Evolutionary conservation across 2,329 filamentous ascomycete genomes (phyloP).

Genomic region (Penicillium sp.): DNA sequence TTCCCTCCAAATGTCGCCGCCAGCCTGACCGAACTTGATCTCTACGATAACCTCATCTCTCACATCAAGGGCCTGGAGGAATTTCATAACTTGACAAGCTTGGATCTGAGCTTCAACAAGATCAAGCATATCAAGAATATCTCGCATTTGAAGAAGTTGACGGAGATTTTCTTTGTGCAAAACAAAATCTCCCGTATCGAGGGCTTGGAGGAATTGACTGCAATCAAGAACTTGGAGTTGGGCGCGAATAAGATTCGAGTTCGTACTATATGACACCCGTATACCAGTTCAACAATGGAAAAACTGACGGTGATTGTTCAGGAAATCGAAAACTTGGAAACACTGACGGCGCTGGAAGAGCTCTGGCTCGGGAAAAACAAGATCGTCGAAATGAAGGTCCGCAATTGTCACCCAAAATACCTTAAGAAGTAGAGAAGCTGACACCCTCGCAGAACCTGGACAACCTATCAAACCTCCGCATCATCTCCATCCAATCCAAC

Average conservation of each 20-base stretch:
- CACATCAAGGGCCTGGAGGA: slow-evolving; percentile 81
- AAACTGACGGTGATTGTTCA: slow-evolving; percentile 26
- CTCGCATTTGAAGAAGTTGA: slow-evolving; percentile 70
- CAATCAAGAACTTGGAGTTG: slow-evolving; percentile 80
- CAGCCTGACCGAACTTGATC: slow-evolving; percentile 77
- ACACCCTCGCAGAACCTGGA: slow-evolving; percentile 55
- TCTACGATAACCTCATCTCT: slow-evolving; percentile 93
- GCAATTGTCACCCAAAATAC: neutral
- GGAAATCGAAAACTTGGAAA: slow-evolving; percentile 81
- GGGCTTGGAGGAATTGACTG: slow-evolving; percentile 69
- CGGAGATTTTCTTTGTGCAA: slow-evolving; percentile 86
- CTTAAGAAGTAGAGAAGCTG: neutral
- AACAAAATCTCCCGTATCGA: slow-evolving; percentile 92
- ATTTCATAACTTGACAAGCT: slow-evolving; percentile 68
- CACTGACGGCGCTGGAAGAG: slow-evolving; percentile 73
- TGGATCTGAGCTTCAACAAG: slow-evolving; percentile 98
- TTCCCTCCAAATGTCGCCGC: slow-evolving; percentile 64
- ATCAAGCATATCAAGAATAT: slow-evolving; percentile 97
- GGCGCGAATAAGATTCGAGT: slow-evolving; percentile 84
- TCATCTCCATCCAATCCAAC: slow-evolving; percentile 94
- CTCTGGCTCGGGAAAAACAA: slow-evolving; percentile 97
- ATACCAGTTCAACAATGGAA: neutral
- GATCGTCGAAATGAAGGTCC: slow-evolving; percentile 73
- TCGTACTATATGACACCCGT: slow-evolving; percentile 16
- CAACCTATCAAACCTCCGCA: slow-evolving; percentile 73